Base-by-base conservation (phyloP, 2,329 filamentous ascomycete species). In the Aspergillus novofumigatus region DNA sequence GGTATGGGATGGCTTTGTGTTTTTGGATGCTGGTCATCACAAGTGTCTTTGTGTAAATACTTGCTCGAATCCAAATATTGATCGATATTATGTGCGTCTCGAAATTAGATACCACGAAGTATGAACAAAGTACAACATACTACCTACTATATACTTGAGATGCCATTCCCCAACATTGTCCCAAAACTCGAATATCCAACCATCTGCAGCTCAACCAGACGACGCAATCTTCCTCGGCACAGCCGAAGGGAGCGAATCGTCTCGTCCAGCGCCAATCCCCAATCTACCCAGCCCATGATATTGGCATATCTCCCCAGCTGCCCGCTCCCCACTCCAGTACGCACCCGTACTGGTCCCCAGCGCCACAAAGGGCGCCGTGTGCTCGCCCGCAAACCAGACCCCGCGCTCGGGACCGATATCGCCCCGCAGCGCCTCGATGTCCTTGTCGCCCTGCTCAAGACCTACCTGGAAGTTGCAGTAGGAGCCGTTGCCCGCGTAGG, bases 301-400 rank as follows among this genome's bases (percentile, higher is more conserved):
- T 35, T 62, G 58, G 57, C 71, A 75, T 49, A 79, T 64, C 68
- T 86, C 83, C 70, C 79, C 82, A 1, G 83, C 92, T 35, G 92
- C 89, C 21, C 82, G 83, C 77, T 96, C 91, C 1, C 92, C 92
- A 70, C 89, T 91, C 91, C 91, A 96, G 72, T 91, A 97, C 10
- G 93, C 93, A 0, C 93, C 93, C 0, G 91, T 95, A 11, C 88
- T 89, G 4, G 92, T 97, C 0, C 92, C 93, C 59, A 97, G 73
- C 10, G 90, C 92, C 28, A 95, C 86, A 77, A 96, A 96, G 4
- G 92, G 92, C 54, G 91, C 88, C 23, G 91, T 96, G 75, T 96
- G 92, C 75, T 96, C 92, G 0, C 92, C 92, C 0, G 92, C 92
- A 62, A 96, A 80, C 92, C 92, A 96, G 8, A 96, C 69, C 0